Percentiles rank a stretch among this genome's conserved stretches.
phyloP scores from a whole-genome alignment of 2,329 filamentous ascomycete genomes.

The Aaosphaeria pasadenensis region DNA sequence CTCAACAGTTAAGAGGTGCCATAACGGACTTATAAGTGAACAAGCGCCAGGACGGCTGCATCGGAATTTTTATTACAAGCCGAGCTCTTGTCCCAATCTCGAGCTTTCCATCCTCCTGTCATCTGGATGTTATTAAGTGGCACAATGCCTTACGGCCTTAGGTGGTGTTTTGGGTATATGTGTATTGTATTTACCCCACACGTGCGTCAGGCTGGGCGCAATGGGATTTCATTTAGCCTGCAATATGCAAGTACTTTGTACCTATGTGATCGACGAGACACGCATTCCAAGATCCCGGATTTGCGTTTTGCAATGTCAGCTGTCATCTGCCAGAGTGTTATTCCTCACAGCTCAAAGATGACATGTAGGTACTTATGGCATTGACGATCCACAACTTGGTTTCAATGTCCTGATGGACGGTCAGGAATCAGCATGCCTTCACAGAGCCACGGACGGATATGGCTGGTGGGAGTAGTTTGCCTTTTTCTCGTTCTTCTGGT shows the following conservation, averaged over 20 bases:
- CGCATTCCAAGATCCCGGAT: slow-evolving; percentile 3
- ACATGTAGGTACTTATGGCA: no score
- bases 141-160: slow-evolving; percentile 1
- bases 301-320: slow-evolving; percentile 6
- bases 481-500: slow-evolving; percentile 9
- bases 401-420: no score
- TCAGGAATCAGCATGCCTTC: slow-evolving; percentile 10
- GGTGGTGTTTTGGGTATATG: slow-evolving; percentile 6
- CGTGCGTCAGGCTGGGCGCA: not conserved
- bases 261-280: slow-evolving; percentile 3
- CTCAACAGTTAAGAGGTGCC: slow-evolving; percentile 7
- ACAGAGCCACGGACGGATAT: slow-evolving; percentile 11
- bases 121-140: not conserved
- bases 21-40: not conserved
- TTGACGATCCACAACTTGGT: no score
- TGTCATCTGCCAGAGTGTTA: slow-evolving; percentile 3
- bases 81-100: slow-evolving; percentile 11
- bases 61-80: slow-evolving; percentile 6
- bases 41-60: slow-evolving; percentile 5
- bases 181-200: slow-evolving; percentile 1
- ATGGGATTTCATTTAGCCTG: slow-evolving; percentile 5
- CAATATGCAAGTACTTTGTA: slow-evolving; percentile 1
- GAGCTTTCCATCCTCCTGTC: not conserved
- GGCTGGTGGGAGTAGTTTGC: slow-evolving; percentile 5
- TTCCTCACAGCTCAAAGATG: no score